A percentile compares a stretch with the other conserved stretches of the same genome.
These are phyloP conservation scores for Penicillium bialowiezense DNA, from an alignment of 495 filamentous ascomycete genomes.

Conservation along the genomic window DNA sequence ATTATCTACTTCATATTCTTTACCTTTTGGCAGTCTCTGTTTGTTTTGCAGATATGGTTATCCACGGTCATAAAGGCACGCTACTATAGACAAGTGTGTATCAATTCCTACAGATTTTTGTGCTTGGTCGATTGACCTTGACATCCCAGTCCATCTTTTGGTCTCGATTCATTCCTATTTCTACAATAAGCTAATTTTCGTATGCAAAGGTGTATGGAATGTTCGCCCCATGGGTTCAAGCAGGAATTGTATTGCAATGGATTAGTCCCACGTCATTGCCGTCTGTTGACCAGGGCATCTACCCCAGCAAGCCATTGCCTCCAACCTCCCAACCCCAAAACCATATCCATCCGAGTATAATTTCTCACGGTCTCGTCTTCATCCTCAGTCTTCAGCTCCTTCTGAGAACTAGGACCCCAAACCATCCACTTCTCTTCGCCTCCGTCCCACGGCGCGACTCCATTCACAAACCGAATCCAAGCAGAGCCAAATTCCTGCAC, in stretches of 20 bases:
- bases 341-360: conserved; percentile 22
- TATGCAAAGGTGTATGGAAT: too few relatives aligned
- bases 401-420: conserved; percentile 20
- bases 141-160: too few relatives aligned
- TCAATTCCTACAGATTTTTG: background rate
- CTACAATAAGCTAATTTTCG: too few relatives aligned
- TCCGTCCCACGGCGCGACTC: conserved; percentile 16
- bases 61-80: conserved; percentile 1
- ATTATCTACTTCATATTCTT: conserved; percentile 19
- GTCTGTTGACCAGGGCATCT: conserved; percentile 25
- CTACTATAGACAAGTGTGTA: conserved; percentile 10
- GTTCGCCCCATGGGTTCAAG: too few relatives aligned
- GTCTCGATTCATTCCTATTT: too few relatives aligned
- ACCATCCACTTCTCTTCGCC: conserved; percentile 22
- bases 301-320: conserved; percentile 21
- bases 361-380: conserved; percentile 20
- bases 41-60: conserved; percentile 16
- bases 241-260: too few relatives aligned
- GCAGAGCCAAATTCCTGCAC: conserved; percentile 24
- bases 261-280: conserved; percentile 6
- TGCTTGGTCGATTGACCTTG: too few relatives aligned
- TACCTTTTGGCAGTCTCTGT: background rate
- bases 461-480: conserved; percentile 29
- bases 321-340: conserved; percentile 24
- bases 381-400: conserved; percentile 17